Conservation (phyloP, 2,329 filamentous ascomycete species). For the Apiospora koreana region DNA sequence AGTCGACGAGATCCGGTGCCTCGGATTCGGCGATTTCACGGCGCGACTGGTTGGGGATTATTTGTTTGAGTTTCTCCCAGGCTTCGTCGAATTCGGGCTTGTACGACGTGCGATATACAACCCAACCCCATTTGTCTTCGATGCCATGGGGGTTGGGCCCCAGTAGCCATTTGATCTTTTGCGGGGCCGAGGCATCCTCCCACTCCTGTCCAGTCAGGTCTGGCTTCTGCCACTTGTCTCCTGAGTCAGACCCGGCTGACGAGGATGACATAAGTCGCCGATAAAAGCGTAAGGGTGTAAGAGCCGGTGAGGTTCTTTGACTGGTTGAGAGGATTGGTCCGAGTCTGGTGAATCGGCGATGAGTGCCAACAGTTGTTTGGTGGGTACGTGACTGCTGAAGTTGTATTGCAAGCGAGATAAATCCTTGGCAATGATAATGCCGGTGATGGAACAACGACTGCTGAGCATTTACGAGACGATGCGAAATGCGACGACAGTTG, state of each 20-base stretch:
- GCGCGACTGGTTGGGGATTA: neutral
- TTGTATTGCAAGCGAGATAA: no score
- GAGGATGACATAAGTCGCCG: neutral
- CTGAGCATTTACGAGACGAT: no score
- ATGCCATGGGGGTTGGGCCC: neutral
- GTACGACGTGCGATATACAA: slow-evolving; percentile 14
- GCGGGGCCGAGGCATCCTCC: neutral
- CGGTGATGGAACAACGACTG: no score
- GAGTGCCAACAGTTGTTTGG: no score
- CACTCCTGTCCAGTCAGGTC: neutral
- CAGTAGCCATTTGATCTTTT: slow-evolving; percentile 9
- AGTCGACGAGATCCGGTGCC: slow-evolving; percentile 16
- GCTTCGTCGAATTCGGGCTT: slow-evolving; percentile 13
- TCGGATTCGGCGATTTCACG: slow-evolving; percentile 13
- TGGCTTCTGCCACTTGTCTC: neutral
- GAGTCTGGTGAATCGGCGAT: no score
- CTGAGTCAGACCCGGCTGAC: neutral
- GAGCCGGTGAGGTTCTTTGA: neutral
- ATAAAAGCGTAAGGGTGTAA: neutral
- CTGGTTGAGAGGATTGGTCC: neutral
- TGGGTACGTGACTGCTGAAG: no score
- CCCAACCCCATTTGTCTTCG: slow-evolving; percentile 15
- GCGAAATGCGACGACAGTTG: no score
- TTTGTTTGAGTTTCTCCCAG: slow-evolving; percentile 6
- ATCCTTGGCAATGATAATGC: no score